Percentiles rank a stretch among this genome's conserved stretches.
Conservation (phyloP, 257 asterid genomes). For the Misopates orontium region DNA sequence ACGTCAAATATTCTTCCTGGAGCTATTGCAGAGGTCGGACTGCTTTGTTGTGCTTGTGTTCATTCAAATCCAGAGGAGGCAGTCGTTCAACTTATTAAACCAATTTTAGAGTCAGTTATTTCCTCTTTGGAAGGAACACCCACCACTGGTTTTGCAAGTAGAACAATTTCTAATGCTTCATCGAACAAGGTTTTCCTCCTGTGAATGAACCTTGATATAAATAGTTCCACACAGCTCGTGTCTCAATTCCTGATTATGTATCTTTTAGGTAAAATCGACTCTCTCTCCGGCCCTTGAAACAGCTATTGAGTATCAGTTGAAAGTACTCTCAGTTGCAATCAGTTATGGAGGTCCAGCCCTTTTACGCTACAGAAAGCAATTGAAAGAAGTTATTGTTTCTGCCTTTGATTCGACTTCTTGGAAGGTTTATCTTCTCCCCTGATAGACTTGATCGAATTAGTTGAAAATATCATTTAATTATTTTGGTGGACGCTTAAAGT, state of each 20-base stretch:
- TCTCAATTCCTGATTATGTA: conserved; percentile 30
- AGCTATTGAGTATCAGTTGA: conserved; percentile 85
- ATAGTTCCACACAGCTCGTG: conserved; percentile 28
- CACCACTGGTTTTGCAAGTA: conserved; percentile 71
- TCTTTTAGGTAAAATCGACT: conserved; percentile 62
- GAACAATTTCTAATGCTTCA: conserved; percentile 45
- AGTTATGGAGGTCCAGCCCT: conserved; percentile 92
- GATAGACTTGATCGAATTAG: conserved; percentile 2
- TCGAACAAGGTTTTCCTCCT: conserved; percentile 67
- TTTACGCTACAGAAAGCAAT: conserved; percentile 65
- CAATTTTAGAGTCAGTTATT: conserved; percentile 67
- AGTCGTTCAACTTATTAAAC: conserved; percentile 72
- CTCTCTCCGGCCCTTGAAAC: conserved; percentile 93
- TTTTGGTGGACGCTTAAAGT: conserved; percentile 7
- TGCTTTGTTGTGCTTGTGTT: conserved; percentile 97
- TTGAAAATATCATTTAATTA: conserved; percentile 15
- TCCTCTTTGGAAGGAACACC: conserved; percentile 82
- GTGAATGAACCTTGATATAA: conserved; percentile 27
- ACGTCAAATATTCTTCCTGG: conserved; percentile 94
- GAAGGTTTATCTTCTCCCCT: conserved; percentile 68
- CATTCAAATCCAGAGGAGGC: conserved; percentile 94
- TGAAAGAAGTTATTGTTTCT: conserved; percentile 76
- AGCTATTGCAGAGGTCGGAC: conserved; percentile 97
- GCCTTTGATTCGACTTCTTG: conserved; percentile 96
- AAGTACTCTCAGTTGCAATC: conserved; percentile 87